Evolutionary conservation across 1,284 basidiomycete genomes (phyloP).

Genomic region (Takashimella tepidaria): DNA sequence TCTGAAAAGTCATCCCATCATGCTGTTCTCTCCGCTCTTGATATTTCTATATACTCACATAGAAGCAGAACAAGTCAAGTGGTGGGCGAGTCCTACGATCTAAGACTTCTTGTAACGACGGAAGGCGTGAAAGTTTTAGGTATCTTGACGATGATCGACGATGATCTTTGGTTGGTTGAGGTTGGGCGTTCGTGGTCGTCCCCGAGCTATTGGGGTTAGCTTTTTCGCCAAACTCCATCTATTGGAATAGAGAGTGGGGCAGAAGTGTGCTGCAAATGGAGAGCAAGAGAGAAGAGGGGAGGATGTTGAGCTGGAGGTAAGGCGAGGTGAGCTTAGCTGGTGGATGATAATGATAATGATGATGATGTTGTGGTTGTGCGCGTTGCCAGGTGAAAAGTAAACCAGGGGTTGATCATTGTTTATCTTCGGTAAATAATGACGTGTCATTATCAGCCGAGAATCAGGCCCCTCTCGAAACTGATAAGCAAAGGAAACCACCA

Average conservation of each 20-base stretch:
- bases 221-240: background rate
- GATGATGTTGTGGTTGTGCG: background rate
- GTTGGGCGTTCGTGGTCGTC: background rate
- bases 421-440: no score
- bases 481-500: no score
- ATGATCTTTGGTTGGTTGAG: conserved; percentile 15
- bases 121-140: conserved; percentile 45
- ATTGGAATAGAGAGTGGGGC: background rate
- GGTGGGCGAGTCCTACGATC: conserved; percentile 83
- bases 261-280: no score
- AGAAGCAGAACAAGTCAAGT: conserved; percentile 97
- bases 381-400: background rate
- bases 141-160: conserved; percentile 34
- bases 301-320: background rate
- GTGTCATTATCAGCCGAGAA: no score
- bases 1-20: background rate
- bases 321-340: background rate
- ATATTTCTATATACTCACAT: conserved; percentile 56
- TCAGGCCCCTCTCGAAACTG: no score
- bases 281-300: background rate
- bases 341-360: background rate
- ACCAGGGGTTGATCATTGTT: no score
- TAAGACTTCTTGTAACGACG: conserved; percentile 71
- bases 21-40: background rate
- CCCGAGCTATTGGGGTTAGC: background rate